Evolutionary conservation across 805 yeast genomes (phyloP).

Genomic region (Kurtzmaniella fragi): DNA sequence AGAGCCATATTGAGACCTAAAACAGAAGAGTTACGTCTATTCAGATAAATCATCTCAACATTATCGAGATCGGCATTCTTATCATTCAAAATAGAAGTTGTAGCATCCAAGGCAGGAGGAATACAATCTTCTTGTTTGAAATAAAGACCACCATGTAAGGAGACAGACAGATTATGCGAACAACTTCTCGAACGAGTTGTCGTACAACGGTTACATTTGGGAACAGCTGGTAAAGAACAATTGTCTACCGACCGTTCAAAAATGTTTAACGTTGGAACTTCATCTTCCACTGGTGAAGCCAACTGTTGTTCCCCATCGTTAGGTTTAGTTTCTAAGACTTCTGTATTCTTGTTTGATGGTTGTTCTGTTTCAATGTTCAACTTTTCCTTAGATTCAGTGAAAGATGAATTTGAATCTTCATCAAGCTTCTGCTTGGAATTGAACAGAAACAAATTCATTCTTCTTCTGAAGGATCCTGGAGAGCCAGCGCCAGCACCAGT

Average conservation of each 20-base stretch:
- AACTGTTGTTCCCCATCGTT: too few species aligned
- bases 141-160: slow-evolving; percentile 18
- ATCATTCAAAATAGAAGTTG: slow-evolving; percentile 61
- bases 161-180: slow-evolving; percentile 17
- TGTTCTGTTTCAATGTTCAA: too few species aligned
- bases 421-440: too few species aligned
- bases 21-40: slow-evolving; percentile 52
- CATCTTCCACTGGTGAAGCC: too few species aligned
- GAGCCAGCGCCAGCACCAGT: too few species aligned
- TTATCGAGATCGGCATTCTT: slow-evolving; percentile 59
- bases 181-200: slow-evolving; percentile 14
- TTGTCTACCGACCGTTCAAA: slow-evolving; percentile 39
- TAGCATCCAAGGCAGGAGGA: slow-evolving; percentile 76
- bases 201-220: slow-evolving; percentile 9
- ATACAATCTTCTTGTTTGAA: slow-evolving; percentile 58
- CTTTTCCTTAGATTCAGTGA: too few species aligned
- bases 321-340: too few species aligned
- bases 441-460: too few species aligned
- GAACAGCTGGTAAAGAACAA: slow-evolving; percentile 1
- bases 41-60: slow-evolving; percentile 64
- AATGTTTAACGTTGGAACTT: slow-evolving; percentile 20
- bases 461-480: too few species aligned
- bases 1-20: slow-evolving; percentile 44
- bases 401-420: too few species aligned
- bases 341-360: too few species aligned